Conservation (phyloP, 2,329 filamentous ascomycete genomes). For the Fusarium proliferatum region DNA sequence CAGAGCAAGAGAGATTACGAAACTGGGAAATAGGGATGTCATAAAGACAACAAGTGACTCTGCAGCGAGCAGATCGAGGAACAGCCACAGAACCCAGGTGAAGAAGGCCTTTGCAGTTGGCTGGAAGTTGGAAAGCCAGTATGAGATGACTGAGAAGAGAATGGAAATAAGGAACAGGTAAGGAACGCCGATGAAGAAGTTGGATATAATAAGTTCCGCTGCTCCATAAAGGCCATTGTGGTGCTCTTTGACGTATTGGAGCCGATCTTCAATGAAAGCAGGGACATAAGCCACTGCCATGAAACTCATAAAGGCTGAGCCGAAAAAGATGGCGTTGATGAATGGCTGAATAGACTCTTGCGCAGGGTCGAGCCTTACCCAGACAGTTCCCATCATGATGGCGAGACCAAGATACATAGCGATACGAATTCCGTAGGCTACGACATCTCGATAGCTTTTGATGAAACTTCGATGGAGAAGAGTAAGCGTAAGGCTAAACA, state of each 20-base stretch:
- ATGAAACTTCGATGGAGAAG: slow-evolving; percentile 83
- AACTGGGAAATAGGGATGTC: slow-evolving; percentile 77
- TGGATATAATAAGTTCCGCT: slow-evolving; percentile 77
- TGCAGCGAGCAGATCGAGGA: slow-evolving; percentile 83
- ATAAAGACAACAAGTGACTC: slow-evolving; percentile 85
- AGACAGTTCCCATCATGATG: slow-evolving; percentile 90
- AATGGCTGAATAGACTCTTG: slow-evolving; percentile 83
- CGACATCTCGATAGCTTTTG: slow-evolving; percentile 85
- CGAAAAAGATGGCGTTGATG: slow-evolving; percentile 84
- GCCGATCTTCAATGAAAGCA: slow-evolving; percentile 73
- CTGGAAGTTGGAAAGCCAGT: slow-evolving; percentile 84
- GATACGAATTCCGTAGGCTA: slow-evolving; percentile 85
- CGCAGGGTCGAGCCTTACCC: slow-evolving; percentile 74
- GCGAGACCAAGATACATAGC: slow-evolving; percentile 83
- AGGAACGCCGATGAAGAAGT: slow-evolving; percentile 84
- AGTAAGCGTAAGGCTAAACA: slow-evolving; percentile 65
- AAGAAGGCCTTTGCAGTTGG: slow-evolving; percentile 75
- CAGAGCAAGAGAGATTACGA: slow-evolving; percentile 81
- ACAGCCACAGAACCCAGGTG: slow-evolving; percentile 84
- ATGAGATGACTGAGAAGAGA: slow-evolving; percentile 79
- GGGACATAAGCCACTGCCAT: slow-evolving; percentile 90
- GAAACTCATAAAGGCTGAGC: slow-evolving; percentile 80
- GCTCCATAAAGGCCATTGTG: slow-evolving; percentile 85
- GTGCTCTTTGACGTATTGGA: slow-evolving; percentile 67
- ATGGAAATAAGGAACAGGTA: slow-evolving; percentile 83